Evolutionary conservation across 371 early-diverging fungal species (phyloP).

Genomic region (Encephalitozoon cuniculi): DNA sequence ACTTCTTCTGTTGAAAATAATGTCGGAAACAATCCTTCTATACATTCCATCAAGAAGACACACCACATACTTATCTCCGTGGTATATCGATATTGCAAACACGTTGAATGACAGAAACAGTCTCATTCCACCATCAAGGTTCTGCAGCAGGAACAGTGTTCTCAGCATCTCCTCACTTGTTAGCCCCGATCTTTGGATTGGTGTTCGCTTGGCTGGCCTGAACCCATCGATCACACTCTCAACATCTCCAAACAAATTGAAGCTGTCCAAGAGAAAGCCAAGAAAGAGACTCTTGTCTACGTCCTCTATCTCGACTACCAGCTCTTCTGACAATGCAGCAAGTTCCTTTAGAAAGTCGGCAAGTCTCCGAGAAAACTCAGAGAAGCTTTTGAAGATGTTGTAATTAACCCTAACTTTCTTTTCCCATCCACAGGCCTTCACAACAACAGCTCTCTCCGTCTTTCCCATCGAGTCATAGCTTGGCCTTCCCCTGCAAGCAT

Average conservation of each 20-base stretch:
- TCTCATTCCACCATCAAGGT: background rate
- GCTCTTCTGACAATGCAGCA: background rate
- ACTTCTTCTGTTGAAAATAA: background rate
- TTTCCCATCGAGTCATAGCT: background rate
- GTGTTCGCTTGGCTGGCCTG: background rate
- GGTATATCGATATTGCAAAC: conserved; percentile 7
- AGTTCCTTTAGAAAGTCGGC: background rate
- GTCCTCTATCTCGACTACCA: background rate
- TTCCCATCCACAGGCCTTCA: background rate
- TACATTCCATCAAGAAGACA: background rate
- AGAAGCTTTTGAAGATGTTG: background rate
- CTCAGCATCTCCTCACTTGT: background rate
- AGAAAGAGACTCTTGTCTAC: background rate
- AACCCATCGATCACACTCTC: background rate
- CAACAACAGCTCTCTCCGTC: background rate
- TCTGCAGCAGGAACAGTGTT: background rate
- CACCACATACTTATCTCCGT: background rate
- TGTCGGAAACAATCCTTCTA: background rate
- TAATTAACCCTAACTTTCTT: background rate
- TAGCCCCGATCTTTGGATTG: background rate
- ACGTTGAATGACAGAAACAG: background rate
- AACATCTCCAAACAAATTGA: background rate
- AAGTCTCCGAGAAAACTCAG: background rate
- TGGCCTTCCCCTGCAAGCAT: background rate
- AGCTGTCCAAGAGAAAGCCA: background rate